Base-by-base conservation (phyloP, 768 basidiomycete genomes). In the Macrolepiota albuminosa region DNA sequence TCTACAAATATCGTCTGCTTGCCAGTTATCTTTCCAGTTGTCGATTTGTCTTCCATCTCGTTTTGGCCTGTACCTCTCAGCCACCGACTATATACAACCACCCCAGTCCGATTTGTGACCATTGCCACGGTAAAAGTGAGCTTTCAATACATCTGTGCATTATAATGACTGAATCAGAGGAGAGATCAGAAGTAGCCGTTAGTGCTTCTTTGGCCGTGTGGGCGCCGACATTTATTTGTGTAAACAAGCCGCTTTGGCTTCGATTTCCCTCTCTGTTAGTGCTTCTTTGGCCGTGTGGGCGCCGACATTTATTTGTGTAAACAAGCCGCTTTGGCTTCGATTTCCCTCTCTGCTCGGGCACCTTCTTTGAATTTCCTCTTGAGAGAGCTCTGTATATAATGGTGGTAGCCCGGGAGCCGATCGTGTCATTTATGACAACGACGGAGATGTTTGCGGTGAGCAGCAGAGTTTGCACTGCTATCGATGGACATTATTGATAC, bases 241-340 rank as follows among this genome's bases (percentile, higher is more conserved):
- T 66, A 72, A 73, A 71, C 68, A 66, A 69, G 66, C 66, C 69
- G 69, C 70, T 67, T 71, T 69, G 67, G 66, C 69, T 63, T 61
- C 61, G 31, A 36, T n/a, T n/a, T n/a, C n/a, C n/a, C n/a, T n/a
- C n/a, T n/a, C n/a, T n/a, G 72, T 73, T 64, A 70, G 71, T 69
- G 68, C 66, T 62, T 70, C 68, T 73, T 75, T 73, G 69, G 68
- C 67, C 56, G 68, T 76, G 74, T 75, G 73, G 74, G 73, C 65
- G 75, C 64, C 64, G 56, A 62, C 62, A 52, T 67, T 69, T 71
- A 73, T 73, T 74, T 77, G 70, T 67, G 67, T 66, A 72, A 73
- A 72, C 68, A 66, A 69, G 66, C 66, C 69, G 69, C 70, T 67
- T 71, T 69, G 67, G 66, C 69, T 72, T 70, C 57, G 21, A 47